phyloP scores from a whole-genome alignment of 768 basidiomycete species.

The Mycena belliarum region DNA sequence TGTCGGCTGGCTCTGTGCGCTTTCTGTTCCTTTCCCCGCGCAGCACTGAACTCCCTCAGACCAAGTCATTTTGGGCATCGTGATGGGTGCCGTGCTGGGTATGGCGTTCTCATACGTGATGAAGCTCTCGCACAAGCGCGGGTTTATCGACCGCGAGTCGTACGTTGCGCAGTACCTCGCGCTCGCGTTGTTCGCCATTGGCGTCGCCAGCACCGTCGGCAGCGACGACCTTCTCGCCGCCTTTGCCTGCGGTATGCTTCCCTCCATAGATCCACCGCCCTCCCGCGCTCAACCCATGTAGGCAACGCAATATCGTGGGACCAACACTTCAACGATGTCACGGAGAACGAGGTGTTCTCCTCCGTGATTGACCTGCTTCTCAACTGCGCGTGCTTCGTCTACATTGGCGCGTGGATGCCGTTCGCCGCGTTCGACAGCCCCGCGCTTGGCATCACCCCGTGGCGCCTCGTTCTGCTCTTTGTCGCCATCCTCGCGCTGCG shows the following conservation, averaged over 20 bases:
- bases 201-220: constrained; percentile 71
- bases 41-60: not conserved
- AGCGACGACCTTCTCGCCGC: constrained; percentile 88
- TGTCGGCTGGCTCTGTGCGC: constrained; percentile 43
- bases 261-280: constrained; percentile 37
- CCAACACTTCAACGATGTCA: constrained; percentile 67
- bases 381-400: constrained; percentile 79
- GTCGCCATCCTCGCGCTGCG: constrained; percentile 72
- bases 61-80: not conserved
- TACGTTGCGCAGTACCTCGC: constrained; percentile 85
- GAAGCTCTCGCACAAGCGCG: constrained; percentile 62
- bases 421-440: constrained; percentile 58
- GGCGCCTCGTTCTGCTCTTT: constrained; percentile 70
- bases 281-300: constrained; percentile 27
- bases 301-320: constrained; percentile 94
- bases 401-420: constrained; percentile 87
- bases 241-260: constrained; percentile 68
- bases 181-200: constrained; percentile 38
- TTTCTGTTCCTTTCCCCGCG: not conserved
- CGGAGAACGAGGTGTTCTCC: constrained; percentile 82
- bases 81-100: not conserved
- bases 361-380: constrained; percentile 88
- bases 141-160: constrained; percentile 77
- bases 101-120: constrained; percentile 68
- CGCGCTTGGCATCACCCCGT: constrained; percentile 63